Evolutionary conservation across 2,329 filamentous ascomycete species (phyloP).

Genomic region (Penicillium sclerotiorum): DNA sequence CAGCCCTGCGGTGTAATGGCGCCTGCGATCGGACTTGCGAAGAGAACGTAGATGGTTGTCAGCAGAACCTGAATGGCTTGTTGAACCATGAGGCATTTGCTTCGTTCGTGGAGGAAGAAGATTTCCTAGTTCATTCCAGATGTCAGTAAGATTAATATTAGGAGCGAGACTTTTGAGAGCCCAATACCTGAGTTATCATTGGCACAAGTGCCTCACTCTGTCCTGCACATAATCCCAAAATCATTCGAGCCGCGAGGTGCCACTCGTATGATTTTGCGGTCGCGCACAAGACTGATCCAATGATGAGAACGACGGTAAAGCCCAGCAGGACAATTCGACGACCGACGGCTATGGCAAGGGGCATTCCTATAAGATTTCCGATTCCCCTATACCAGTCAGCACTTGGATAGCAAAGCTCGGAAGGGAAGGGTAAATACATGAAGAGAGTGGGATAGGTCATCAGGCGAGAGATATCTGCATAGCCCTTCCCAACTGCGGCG

Average conservation of each 20-base stretch:
- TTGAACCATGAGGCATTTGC: constrained; percentile 44
- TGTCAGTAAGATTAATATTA: neutral
- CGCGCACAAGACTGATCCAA: constrained; percentile 34
- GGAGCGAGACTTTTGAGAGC: neutral
- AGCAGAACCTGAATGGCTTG: constrained; percentile 45
- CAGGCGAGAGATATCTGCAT: constrained; percentile 44
- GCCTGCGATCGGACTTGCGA: constrained; percentile 47
- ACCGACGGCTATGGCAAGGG: constrained; percentile 39
- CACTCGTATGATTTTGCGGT: constrained; percentile 33
- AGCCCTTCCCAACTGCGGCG: constrained; percentile 37
- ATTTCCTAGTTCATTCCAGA: constrained; percentile 31
- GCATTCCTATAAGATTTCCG: constrained; percentile 37
- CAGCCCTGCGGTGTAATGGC: constrained; percentile 47
- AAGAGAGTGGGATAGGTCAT: constrained; percentile 39
- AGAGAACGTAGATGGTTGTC: constrained; percentile 42
- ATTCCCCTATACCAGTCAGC: constrained; percentile 30
- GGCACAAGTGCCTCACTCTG: constrained; percentile 49
- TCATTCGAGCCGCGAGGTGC: constrained; percentile 43
- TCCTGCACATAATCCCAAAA: constrained; percentile 45
- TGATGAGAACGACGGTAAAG: constrained; percentile 32
- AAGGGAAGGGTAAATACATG: constrained; percentile 19
- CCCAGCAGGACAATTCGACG: constrained; percentile 36
- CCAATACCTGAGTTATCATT: constrained; percentile 44
- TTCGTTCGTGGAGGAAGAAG: constrained; percentile 51
- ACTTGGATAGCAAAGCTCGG: neutral